phyloP scores from a whole-genome alignment of 495 filamentous ascomycete species.

The Bombardia bombarda region DNA sequence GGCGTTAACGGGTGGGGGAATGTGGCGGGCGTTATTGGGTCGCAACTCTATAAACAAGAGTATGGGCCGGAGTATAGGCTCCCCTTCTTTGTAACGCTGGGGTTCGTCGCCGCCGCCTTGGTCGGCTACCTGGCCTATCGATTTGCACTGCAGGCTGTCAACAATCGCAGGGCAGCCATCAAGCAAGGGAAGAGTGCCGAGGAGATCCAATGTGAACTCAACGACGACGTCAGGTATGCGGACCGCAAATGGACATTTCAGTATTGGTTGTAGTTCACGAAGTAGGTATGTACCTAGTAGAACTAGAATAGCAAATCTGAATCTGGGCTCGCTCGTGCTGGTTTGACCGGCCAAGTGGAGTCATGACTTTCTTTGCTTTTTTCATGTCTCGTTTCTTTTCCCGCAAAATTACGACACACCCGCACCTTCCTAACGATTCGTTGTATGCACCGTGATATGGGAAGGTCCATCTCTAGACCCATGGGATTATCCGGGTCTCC shows the following conservation, averaged over 20 bases:
- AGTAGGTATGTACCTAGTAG: background rate
- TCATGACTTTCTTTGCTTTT: too few species aligned
- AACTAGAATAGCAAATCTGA: too few species aligned
- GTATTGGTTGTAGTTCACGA: background rate
- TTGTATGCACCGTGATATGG: too few species aligned
- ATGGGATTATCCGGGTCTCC: too few species aligned
- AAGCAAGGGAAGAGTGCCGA: background rate
- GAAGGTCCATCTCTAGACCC: too few species aligned
- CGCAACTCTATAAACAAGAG: conserved; percentile 33
- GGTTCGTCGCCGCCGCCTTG: conserved; percentile 30
- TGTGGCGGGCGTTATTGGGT: conserved; percentile 44
- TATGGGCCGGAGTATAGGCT: conserved; percentile 26
- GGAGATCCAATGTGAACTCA: background rate
- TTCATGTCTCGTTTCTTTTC: too few species aligned
- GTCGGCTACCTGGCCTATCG: conserved; percentile 34
- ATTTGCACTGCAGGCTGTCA: conserved; percentile 17
- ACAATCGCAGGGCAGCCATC: conserved; percentile 9
- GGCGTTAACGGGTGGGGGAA: conserved; percentile 57
- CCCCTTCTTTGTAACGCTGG: conserved; percentile 37
- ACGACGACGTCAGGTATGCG: conserved; percentile 1
- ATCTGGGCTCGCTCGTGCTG: too few species aligned
- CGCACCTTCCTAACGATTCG: too few species aligned
- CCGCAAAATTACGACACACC: too few species aligned
- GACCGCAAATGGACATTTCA: conserved; percentile 4
- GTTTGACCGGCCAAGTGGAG: too few species aligned